phyloP scores from a whole-genome alignment of 2,329 filamentous ascomycete genomes.

The Penicillium capsulatum region DNA sequence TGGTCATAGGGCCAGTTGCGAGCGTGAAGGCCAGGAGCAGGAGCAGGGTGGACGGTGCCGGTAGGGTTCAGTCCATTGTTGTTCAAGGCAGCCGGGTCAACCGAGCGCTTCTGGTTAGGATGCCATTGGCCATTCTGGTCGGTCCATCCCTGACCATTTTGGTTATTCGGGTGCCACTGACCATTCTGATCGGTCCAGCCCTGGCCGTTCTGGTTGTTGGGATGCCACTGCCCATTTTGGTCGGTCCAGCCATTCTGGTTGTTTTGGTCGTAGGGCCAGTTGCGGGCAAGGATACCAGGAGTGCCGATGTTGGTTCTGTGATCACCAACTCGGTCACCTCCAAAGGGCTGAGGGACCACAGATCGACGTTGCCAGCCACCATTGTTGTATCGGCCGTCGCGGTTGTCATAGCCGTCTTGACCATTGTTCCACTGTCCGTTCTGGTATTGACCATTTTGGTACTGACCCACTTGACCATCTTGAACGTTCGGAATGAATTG shows the following conservation, averaged over 20 bases:
- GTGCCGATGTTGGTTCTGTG: slow-evolving; percentile 5
- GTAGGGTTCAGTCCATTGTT: background rate
- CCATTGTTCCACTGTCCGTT: slow-evolving; percentile 6
- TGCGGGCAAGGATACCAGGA: slow-evolving; percentile 9
- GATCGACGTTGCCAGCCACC: slow-evolving; percentile 11
- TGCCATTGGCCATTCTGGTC: slow-evolving; percentile 13
- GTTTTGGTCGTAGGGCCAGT: slow-evolving; percentile 8
- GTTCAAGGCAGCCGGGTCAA: slow-evolving; percentile 3
- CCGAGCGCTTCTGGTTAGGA: slow-evolving; percentile 5
- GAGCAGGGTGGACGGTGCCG: background rate
- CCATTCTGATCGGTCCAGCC: slow-evolving; percentile 19
- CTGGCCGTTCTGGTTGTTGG: slow-evolving; percentile 13
- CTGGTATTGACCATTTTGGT: slow-evolving; percentile 11
- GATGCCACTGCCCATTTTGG: slow-evolving; percentile 5
- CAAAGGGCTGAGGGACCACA: slow-evolving; percentile 3
- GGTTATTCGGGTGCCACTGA: slow-evolving; percentile 13
- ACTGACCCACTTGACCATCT: slow-evolving; percentile 6
- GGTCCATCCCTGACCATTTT: slow-evolving; percentile 10
- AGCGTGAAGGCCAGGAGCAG: background rate
- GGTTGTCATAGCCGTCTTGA: slow-evolving; percentile 9
- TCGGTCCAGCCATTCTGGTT: slow-evolving; percentile 10
- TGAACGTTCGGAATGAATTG: slow-evolving; percentile 15
- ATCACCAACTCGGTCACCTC: slow-evolving; percentile 1
- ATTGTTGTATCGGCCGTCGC: no score
- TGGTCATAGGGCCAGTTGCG: slow-evolving; percentile 3